Evolutionary conservation across 148 eudicot species (phyloP).

Genomic region (Chenopodium berlandieri): DNA sequence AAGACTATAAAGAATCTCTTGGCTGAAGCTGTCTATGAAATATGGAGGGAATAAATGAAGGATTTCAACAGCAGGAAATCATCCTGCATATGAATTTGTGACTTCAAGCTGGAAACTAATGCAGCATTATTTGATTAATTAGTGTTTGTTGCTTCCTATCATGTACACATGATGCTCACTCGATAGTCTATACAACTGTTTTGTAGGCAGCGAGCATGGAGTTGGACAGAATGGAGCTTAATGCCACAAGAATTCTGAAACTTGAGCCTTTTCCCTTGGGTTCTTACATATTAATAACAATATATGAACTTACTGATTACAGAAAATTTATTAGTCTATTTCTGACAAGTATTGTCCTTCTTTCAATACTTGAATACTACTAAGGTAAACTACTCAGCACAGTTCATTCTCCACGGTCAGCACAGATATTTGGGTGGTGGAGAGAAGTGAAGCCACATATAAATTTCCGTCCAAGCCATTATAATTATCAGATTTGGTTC

Average conservation of each 20-base stretch:
- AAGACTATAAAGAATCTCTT: too few species aligned
- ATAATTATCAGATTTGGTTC: neutral
- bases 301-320: neutral
- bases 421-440: neutral
- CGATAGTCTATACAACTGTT: neutral
- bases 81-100: too few species aligned
- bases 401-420: too few species aligned
- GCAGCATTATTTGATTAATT: too few species aligned
- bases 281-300: neutral
- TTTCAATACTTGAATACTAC: neutral
- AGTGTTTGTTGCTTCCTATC: too few species aligned
- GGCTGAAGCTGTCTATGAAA: too few species aligned
- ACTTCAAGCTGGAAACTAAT: too few species aligned
- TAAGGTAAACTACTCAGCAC: neutral
- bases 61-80: too few species aligned
- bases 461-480: neutral
- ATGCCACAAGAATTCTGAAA: neutral
- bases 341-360: neutral
- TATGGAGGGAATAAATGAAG: too few species aligned
- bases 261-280: neutral
- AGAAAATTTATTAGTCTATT: neutral
- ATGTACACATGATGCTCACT: neutral
- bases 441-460: neutral
- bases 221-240: neutral
- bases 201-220: neutral